Percentiles rank a stretch among this genome's conserved stretches.
These are phyloP conservation scores for Neohortaea acidophila DNA, from an alignment of 495 filamentous ascomycete genomes.

Conservation along the genomic window DNA sequence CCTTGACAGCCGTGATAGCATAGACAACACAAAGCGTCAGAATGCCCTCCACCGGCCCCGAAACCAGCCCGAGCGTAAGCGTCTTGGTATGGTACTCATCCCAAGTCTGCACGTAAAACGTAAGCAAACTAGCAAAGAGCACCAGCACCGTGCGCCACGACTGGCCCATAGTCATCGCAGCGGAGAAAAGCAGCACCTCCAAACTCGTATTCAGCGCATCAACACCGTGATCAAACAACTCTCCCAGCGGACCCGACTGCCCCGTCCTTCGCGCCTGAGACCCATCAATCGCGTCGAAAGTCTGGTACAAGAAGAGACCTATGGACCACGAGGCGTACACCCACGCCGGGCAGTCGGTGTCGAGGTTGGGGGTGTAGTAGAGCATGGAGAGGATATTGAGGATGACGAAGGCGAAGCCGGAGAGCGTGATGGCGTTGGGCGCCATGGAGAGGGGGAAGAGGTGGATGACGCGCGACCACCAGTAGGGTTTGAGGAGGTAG, in stretches of 20 bases:
- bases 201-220: slow-evolving; percentile 93
- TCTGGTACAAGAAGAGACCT: slow-evolving; percentile 91
- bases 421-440: slow-evolving; percentile 57
- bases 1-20: slow-evolving; percentile 66
- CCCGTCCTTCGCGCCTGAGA: slow-evolving; percentile 83
- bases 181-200: slow-evolving; percentile 81
- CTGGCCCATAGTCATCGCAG: slow-evolving; percentile 82
- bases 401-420: slow-evolving; percentile 82
- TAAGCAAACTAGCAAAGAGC: slow-evolving; percentile 70
- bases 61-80: slow-evolving; percentile 79
- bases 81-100: slow-evolving; percentile 98
- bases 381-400: slow-evolving; percentile 83
- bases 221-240: slow-evolving; percentile 95
- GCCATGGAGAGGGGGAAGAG: slow-evolving; percentile 89
- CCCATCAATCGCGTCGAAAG: slow-evolving; percentile 93
- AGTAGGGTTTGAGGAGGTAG: slow-evolving; percentile 93
- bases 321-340: slow-evolving; percentile 84
- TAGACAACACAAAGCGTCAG: slow-evolving; percentile 71
- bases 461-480: slow-evolving; percentile 83
- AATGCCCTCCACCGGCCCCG: slow-evolving; percentile 90
- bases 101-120: slow-evolving; percentile 98
- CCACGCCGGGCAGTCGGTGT: slow-evolving; percentile 85
- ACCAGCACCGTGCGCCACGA: slow-evolving; percentile 75
- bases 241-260: slow-evolving; percentile 85
- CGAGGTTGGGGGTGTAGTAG: slow-evolving; percentile 90